phyloP scores from a whole-genome alignment of 441 rosid species.

The Adansonia grandidieri region DNA sequence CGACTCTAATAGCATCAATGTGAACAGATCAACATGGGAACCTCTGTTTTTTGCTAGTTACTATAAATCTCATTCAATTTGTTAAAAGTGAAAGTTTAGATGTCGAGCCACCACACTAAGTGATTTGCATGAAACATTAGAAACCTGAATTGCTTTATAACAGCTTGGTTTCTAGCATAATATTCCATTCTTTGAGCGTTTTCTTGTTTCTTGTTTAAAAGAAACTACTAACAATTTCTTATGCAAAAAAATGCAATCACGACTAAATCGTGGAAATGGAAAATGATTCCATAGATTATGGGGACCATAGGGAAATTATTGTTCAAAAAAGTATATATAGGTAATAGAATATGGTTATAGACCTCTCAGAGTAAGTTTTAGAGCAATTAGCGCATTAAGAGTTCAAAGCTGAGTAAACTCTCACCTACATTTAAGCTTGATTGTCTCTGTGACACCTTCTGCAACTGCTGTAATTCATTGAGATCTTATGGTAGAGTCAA shows the following conservation, averaged over 20 bases:
- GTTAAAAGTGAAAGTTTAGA: not conserved
- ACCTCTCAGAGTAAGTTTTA: slow-evolving; percentile 39
- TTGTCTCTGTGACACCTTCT: slow-evolving; percentile 78
- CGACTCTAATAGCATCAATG: not conserved
- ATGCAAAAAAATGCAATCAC: slow-evolving; percentile 12
- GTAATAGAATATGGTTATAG: not conserved
- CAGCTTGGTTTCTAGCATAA: not conserved
- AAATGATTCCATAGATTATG: not conserved
- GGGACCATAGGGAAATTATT: not conserved
- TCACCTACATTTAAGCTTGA: slow-evolving; percentile 74
- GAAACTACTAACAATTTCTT: not conserved
- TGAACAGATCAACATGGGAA: not conserved
- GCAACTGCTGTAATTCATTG: slow-evolving; percentile 50
- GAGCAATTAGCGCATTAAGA: slow-evolving; percentile 34
- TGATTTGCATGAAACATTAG: not conserved
- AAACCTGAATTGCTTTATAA: not conserved
- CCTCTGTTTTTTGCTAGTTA: not conserved
- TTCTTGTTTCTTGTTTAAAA: slow-evolving; percentile 1
- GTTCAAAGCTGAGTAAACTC: slow-evolving; percentile 35
- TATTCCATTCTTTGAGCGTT: not conserved
- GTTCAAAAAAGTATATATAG: not conserved
- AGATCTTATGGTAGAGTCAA: slow-evolving; percentile 24
- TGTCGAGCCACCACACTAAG: not conserved
- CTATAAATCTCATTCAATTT: not conserved
- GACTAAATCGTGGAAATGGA: not conserved